Conservation (phyloP, 129 eudicot genomes). For the Heracleum sosnowskyi region DNA sequence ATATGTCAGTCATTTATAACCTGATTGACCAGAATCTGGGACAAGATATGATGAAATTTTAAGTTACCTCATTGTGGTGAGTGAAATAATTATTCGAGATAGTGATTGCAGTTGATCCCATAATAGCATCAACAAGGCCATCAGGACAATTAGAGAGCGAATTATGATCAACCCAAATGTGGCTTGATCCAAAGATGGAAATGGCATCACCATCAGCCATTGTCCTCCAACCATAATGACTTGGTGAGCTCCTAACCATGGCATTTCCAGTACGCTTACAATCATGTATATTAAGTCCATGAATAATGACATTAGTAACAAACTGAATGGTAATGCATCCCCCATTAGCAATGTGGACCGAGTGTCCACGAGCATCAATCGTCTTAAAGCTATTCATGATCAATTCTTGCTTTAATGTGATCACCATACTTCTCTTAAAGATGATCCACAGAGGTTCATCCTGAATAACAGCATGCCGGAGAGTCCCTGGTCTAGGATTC, state of each 20-base stretch:
- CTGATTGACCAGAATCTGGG: not conserved
- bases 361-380: slow-evolving; percentile 26
- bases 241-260: slow-evolving; percentile 34
- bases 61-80: slow-evolving; percentile 38
- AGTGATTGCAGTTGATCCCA: slow-evolving; percentile 49
- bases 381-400: slow-evolving; percentile 43
- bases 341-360: slow-evolving; percentile 37
- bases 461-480: slow-evolving; percentile 75
- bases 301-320: slow-evolving; percentile 27
- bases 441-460: slow-evolving; percentile 81
- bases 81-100: slow-evolving; percentile 40
- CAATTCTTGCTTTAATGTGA: slow-evolving; percentile 63
- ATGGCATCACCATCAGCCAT: slow-evolving; percentile 43
- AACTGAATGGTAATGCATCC: slow-evolving; percentile 32
- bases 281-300: slow-evolving; percentile 35
- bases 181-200: slow-evolving; percentile 36
- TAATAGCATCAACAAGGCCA: slow-evolving; percentile 40
- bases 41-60: not conserved
- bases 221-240: slow-evolving; percentile 40
- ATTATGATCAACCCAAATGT: slow-evolving; percentile 43
- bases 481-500: slow-evolving; percentile 77
- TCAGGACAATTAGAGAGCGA: slow-evolving; percentile 35
- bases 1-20: not conserved
- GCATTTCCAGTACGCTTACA: slow-evolving; percentile 36
- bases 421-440: slow-evolving; percentile 78